Evolutionary conservation across 257 asterid genomes (phyloP), one percentile per base, ranked within the genome.

Genomic region (Scutellaria minor): DNA sequence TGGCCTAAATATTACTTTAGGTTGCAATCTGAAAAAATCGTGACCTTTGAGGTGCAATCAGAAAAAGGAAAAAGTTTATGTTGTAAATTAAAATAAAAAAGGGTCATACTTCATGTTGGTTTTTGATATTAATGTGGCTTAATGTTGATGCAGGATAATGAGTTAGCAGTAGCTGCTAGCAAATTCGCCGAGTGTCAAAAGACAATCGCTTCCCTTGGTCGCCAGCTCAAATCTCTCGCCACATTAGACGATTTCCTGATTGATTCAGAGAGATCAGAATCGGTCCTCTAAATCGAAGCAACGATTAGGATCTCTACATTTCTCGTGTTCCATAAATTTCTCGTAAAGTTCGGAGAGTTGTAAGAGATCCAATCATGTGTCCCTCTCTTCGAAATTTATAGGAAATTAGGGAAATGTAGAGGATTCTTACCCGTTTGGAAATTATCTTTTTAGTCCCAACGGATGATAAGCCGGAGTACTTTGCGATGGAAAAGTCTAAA

Each of bases 181-280:
- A 88, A 83, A 77, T 89, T 91, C 47, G 79, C 91, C 1, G 93
- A 84, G 76, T 94, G 98, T 71, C 96, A 89, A 77, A 85, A 87
- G 78, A 93, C 97, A 12, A 93, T 90, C 8, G 90, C 96, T 51
- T 93, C 98, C 40, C 86, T 93, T 20, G 84, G 85, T 41, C 82
- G 84, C 62, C 96, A 93, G 86, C 87, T 93, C 64, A 87, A 85
- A 64, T 81, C 90, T 75, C 96, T 93, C 13, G 90, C 92, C 1
- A 74, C 83, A 11, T 73, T 90, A 14, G 96, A 89, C 15, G 96
- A 93, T 59, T 75, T 89, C 79, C 51, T 81, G 73, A 63, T 85
- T 8, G 90, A 80, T 61, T 70, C 85, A 1, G 87, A 77, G 45
- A 27, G 57, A 48, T 35, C 76, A 58, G 41, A 42, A 52, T 14